A percentile compares a stretch with the other conserved stretches of the same genome.
Conservation (phyloP, 2,329 filamentous ascomycete genomes). For the Aureobasidium vineae region DNA sequence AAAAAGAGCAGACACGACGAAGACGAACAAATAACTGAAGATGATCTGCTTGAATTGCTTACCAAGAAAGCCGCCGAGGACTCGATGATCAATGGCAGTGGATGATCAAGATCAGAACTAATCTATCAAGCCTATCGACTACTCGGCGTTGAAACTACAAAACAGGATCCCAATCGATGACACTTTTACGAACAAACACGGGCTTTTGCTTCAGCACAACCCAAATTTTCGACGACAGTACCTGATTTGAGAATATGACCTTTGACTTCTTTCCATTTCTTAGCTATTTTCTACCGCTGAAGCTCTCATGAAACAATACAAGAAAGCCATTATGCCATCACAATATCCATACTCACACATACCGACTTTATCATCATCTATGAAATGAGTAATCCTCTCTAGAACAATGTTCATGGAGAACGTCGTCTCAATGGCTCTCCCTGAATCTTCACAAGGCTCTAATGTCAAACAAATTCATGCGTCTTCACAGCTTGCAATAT, state of each 20-base stretch:
- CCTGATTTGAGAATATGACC: neutral
- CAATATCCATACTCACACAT: too few species aligned
- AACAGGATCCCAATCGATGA: neutral
- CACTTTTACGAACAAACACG: neutral
- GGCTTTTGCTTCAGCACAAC: neutral
- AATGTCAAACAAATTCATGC: too few species aligned
- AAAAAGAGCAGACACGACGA: neutral
- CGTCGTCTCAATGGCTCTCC: too few species aligned
- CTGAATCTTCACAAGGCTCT: too few species aligned
- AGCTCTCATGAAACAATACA: too few species aligned
- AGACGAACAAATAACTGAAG: neutral
- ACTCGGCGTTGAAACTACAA: neutral
- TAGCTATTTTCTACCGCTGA: too few species aligned
- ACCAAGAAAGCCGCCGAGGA: neutral
- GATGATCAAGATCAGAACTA: neutral
- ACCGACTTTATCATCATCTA: too few species aligned
- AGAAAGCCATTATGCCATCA: too few species aligned
- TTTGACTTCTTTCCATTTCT: neutral
- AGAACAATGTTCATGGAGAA: too few species aligned
- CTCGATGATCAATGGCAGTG: neutral
- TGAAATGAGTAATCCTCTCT: too few species aligned
- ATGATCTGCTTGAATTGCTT: neutral
- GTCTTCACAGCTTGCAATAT: too few species aligned
- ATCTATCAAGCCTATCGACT: too few species aligned
- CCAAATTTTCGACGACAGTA: neutral